Base-by-base conservation (phyloP, 1,139 yeast genomes). In the Candida pseudoviswanathii region DNA sequence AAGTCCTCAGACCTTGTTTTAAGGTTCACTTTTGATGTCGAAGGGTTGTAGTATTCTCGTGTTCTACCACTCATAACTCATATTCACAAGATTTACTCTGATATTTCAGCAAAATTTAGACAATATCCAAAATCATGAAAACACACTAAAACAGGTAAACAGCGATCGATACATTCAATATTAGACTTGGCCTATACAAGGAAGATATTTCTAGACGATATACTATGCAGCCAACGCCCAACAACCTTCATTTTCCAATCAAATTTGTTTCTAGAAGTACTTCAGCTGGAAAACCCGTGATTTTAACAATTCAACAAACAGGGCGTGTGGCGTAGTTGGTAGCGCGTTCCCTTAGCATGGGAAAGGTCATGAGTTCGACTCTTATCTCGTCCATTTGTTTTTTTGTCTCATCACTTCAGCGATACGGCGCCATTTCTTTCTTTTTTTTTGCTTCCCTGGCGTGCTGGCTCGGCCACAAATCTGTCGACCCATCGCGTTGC, bases 291-390 rank as follows among this genome's bases (percentile, higher is more conserved):
- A 4, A n/a, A 33, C 22, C 9, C 9, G 24, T 2, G 10, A 41
- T 21, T 27, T 29, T 21, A 9, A 3, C 2, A 30, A 30, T 5
- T 9, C 21, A 6, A 21, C 7, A 47, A 38, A 34, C 36, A 25
- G 82, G 84, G 84, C 83, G 82, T 78, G 83, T 80, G 83, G 85
- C 84, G 83, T 75, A 80, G 85, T 78, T 79, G 85, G 85, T 80
- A 80, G 83, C 83, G 84, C 84, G 84, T 75, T 71, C 72, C 81
- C 84, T 79, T 80, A 78, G 84, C 84, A 80, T 75, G 84, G 78
- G 71, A 71, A 75, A 80, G 84, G 84, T 78, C 84, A 75, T 72
- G 73, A 83, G 84, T 80, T 80, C 84, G 84, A 80, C 66, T 79
- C 84, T 84, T 73, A 78, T 76, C 83, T 79, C 82, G 82, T 79